Evolutionary conservation across 495 filamentous ascomycete genomes (phyloP).

Genomic region (Aspergillus indologenus): DNA sequence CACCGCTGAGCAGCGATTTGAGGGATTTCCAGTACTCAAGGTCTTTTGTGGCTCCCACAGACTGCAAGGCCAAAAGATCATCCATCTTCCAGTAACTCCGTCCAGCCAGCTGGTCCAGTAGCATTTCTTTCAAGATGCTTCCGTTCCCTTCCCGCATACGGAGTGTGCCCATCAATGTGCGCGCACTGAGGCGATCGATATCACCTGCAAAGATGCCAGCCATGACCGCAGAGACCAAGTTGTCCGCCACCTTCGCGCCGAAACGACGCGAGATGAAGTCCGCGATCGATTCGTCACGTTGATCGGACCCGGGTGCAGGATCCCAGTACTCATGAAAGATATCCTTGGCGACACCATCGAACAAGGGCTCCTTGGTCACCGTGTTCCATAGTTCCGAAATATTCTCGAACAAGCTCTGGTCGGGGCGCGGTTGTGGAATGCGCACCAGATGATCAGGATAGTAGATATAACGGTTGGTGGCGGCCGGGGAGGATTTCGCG

Average conservation of each 20-base stretch:
- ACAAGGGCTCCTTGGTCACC: slow-evolving; percentile 61
- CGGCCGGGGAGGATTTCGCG: slow-evolving; percentile 43
- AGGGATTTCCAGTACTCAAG: slow-evolving; percentile 15
- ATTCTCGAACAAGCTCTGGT: slow-evolving; percentile 21
- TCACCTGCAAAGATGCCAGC: slow-evolving; percentile 97
- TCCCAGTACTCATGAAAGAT: slow-evolving; percentile 41
- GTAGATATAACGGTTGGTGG: slow-evolving; percentile 77
- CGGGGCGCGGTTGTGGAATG: slow-evolving; percentile 50
- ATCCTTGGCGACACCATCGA: slow-evolving; percentile 45
- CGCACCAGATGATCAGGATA: slow-evolving; percentile 85
- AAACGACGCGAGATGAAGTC: slow-evolving; percentile 61
- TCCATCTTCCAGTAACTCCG: slow-evolving; percentile 23
- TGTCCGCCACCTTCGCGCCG: slow-evolving; percentile 60
- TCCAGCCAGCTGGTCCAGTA: slow-evolving; percentile 10
- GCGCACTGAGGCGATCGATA: slow-evolving; percentile 72
- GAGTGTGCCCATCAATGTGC: slow-evolving; percentile 52
- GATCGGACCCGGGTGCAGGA: slow-evolving; percentile 17
- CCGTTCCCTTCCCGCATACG: slow-evolving; percentile 49
- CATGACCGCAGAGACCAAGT: slow-evolving; percentile 70
- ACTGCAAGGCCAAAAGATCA: slow-evolving; percentile 26
- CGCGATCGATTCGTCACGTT: slow-evolving; percentile 69
- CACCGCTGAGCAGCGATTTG: slow-evolving; percentile 17
- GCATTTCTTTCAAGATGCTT: slow-evolving; percentile 18
- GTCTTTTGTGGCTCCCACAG: slow-evolving; percentile 11
- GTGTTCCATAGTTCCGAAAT: slow-evolving; percentile 22